A percentile compares a stretch with the other conserved stretches of the same genome.
Conservation (phyloP, 2,329 filamentous ascomycete genomes). For the Exophiala sp. region DNA sequence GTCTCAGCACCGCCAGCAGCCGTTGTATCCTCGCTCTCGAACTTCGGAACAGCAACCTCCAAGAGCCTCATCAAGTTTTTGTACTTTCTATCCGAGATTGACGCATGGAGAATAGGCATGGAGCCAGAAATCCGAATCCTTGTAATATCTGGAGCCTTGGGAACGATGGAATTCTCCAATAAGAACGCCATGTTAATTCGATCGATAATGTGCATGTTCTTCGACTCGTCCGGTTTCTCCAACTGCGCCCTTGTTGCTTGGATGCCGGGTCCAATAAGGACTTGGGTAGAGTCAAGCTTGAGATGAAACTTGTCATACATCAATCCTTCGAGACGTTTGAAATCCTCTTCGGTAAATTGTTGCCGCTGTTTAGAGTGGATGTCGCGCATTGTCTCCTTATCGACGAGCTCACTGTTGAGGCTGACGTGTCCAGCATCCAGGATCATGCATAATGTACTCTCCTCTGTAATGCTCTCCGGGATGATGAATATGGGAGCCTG, state of each 20-base stretch:
- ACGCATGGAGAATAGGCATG: constrained; percentile 83
- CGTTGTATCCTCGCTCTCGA: constrained; percentile 49
- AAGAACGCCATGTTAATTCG: constrained; percentile 96
- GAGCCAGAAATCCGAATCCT: constrained; percentile 88
- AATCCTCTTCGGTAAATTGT: constrained; percentile 81
- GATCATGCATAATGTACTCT: constrained; percentile 80
- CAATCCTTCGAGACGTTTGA: constrained; percentile 75
- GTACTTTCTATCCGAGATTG: constrained; percentile 91
- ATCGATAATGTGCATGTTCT: constrained; percentile 83
- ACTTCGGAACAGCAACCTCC: constrained; percentile 86
- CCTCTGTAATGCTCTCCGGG: constrained; percentile 80
- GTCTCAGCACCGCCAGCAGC: constrained; percentile 33
- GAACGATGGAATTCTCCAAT: constrained; percentile 94
- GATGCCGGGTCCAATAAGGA: constrained; percentile 89
- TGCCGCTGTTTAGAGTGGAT: constrained; percentile 87
- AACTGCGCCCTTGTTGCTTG: constrained; percentile 82
- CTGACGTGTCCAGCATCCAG: constrained; percentile 94
- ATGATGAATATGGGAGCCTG: constrained; percentile 95
- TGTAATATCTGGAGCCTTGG: constrained; percentile 86
- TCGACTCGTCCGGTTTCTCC: constrained; percentile 58
- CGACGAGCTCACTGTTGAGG: constrained; percentile 87
- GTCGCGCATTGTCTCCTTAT: constrained; percentile 81
- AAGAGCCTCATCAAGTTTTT: constrained; percentile 95
- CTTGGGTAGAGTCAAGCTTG: constrained; percentile 88
- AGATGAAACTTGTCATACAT: constrained; percentile 98